phyloP scores from a whole-genome alignment of 129 eudicot species.

The Flaveria sonorensis region DNA sequence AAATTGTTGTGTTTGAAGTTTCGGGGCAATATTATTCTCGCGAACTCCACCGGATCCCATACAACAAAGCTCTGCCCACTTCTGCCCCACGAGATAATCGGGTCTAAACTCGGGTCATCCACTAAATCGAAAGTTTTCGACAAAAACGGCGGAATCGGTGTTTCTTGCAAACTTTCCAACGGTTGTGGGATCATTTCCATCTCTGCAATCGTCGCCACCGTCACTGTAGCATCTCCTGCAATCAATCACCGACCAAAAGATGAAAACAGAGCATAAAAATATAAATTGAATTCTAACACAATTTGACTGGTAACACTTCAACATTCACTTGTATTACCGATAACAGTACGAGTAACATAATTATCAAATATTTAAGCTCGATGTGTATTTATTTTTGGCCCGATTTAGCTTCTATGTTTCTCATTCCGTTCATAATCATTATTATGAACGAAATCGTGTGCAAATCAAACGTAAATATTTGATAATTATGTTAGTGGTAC shows the following conservation, averaged over 20 bases:
- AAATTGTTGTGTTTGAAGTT: conserved; percentile 91
- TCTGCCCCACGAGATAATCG: conserved; percentile 63
- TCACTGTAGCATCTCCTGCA: not conserved
- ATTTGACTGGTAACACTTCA: no score
- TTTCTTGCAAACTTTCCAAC: conserved; percentile 50
- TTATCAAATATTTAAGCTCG: no score
- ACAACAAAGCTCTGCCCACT: conserved; percentile 71
- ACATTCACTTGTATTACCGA: no score
- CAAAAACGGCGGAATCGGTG: conserved; percentile 75
- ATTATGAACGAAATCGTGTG: no score
- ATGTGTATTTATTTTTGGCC: no score
- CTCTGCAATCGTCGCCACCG: conserved; percentile 14
- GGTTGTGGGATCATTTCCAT: conserved; percentile 51
- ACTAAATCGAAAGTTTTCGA: conserved; percentile 78
- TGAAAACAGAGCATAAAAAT: not conserved
- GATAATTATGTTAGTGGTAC: no score
- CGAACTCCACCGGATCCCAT: conserved; percentile 77
- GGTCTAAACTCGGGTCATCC: conserved; percentile 59
- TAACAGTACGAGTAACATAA: no score
- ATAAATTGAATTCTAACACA: no score
- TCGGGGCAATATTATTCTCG: conserved; percentile 61
- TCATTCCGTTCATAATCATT: no score
- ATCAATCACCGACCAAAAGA: not conserved
- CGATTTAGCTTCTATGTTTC: no score
- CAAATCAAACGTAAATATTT: no score